These are phyloP conservation scores for Thielaviopsis punctulata DNA, from an alignment of 2,329 filamentous ascomycete species.

Conservation along the genomic window DNA sequence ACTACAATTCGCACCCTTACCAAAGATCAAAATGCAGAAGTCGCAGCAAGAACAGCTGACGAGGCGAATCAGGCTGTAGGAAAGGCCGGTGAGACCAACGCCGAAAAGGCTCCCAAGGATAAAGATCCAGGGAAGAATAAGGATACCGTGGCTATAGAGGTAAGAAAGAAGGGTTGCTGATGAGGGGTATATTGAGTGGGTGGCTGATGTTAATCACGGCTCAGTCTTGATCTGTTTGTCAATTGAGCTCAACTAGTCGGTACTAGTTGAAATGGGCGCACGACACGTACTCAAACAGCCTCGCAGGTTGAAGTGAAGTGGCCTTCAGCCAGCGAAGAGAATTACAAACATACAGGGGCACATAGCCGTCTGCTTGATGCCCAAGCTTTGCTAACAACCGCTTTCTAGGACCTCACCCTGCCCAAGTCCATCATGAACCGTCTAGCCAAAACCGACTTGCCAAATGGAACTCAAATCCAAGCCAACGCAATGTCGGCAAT, in stretches of 20 bases:
- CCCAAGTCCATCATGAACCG: conserved; percentile 69
- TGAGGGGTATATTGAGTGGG: background rate
- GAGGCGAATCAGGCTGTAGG: background rate
- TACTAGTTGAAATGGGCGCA: too few relatives aligned
- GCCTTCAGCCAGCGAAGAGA: too few relatives aligned
- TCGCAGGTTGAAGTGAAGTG: too few relatives aligned
- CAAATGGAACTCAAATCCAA: conserved; percentile 67
- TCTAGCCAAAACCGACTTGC: conserved; percentile 63
- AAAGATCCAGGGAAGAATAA: conserved; percentile 19
- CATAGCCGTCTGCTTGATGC: too few relatives aligned
- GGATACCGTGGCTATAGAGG: conserved; percentile 36
- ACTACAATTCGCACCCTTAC: conserved; percentile 6
- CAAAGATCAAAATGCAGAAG: conserved; percentile 14
- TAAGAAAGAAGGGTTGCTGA: conserved; percentile 16
- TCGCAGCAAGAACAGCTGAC: conserved; percentile 14
- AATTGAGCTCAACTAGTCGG: too few relatives aligned
- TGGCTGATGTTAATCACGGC: too few relatives aligned
- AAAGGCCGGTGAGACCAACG: background rate
- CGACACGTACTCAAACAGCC: too few relatives aligned
- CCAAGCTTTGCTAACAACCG: background rate
- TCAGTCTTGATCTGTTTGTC: too few relatives aligned
- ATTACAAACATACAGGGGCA: too few relatives aligned
- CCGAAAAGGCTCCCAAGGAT: conserved; percentile 17
- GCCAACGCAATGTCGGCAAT: conserved; percentile 65
- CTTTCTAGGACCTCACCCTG: conserved; percentile 50